These are phyloP conservation scores for Mycena metata DNA, from an alignment of 768 basidiomycete species.

Conservation along the genomic window DNA sequence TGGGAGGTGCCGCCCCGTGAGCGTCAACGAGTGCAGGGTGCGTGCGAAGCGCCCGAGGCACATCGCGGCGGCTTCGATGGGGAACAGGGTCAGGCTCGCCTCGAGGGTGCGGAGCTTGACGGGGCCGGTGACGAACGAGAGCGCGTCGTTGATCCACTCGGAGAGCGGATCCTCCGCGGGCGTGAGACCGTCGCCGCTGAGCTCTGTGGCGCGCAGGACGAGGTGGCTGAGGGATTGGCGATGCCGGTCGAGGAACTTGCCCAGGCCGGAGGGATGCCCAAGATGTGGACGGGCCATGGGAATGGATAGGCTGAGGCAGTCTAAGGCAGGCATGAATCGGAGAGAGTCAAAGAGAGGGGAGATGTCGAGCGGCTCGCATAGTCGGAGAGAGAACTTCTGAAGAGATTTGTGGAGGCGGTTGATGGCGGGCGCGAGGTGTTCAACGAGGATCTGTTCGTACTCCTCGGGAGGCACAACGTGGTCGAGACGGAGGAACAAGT, in stretches of 20 bases:
- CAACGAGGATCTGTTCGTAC: conserved; percentile 49
- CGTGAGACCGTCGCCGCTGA: conserved; percentile 50
- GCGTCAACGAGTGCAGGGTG: conserved; percentile 51
- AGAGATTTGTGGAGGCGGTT: conserved; percentile 52
- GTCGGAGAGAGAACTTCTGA: conserved; percentile 55
- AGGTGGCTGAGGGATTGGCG: conserved; percentile 52
- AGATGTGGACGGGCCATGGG: conserved; percentile 58
- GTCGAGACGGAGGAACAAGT: conserved; percentile 59
- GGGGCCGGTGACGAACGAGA: conserved; percentile 44
- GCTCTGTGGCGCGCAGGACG: conserved; percentile 58
- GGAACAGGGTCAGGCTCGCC: conserved; percentile 53
- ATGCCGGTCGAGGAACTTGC: conserved; percentile 54
- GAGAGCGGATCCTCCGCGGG: conserved; percentile 51
- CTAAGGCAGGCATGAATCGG: conserved; percentile 48
- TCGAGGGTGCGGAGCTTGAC: conserved; percentile 50
- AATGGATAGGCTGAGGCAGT: conserved; percentile 55
- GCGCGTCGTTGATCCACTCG: conserved; percentile 51
- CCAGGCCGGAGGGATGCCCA: conserved; percentile 55
- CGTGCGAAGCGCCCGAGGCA: conserved; percentile 52
- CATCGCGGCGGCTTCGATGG: conserved; percentile 51
- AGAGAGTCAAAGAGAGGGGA: conserved; percentile 56
- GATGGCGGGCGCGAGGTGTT: conserved; percentile 56
- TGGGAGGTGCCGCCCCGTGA: conserved; percentile 56
- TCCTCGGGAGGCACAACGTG: conserved; percentile 41
- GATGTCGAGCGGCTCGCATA: conserved; percentile 61